These are phyloP conservation scores for Ostreobium quekettii DNA, from an alignment of 139 green algal genomes.

Conservation along the genomic window DNA sequence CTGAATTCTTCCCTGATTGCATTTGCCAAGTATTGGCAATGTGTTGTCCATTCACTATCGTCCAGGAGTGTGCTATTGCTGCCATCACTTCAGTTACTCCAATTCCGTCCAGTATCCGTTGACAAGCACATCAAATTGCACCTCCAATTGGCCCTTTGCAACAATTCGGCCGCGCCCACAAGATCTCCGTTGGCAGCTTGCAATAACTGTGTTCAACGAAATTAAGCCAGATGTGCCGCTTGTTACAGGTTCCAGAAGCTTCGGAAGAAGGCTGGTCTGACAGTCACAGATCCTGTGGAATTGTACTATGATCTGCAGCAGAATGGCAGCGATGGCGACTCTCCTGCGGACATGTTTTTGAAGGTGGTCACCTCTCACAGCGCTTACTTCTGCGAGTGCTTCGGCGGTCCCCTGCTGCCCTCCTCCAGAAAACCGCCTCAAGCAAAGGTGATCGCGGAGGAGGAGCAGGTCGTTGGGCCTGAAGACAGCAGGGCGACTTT, in stretches of 20 bases:
- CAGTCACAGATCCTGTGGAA: conserved; percentile 56
- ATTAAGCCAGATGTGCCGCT: too few species aligned
- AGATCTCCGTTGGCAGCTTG: too few species aligned
- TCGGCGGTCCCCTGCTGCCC: conserved; percentile 41
- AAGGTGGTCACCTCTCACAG: conserved; percentile 20
- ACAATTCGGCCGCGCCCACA: too few species aligned
- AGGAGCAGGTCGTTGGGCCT: conserved; percentile 29
- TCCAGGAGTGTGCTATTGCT: too few species aligned
- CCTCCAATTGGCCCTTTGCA: too few species aligned
- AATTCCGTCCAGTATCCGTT: too few species aligned
- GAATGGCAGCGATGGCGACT: neutral
- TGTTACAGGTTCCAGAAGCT: conserved; percentile 84
- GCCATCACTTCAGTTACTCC: too few species aligned
- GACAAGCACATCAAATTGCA: too few species aligned
- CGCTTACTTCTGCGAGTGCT: conserved; percentile 40
- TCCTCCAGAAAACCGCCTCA: conserved; percentile 25
- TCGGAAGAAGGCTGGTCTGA: conserved; percentile 79
- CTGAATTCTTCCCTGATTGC: too few species aligned
- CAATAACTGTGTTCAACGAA: too few species aligned
- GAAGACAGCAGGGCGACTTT: conserved; percentile 18
- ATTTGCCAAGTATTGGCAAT: too few species aligned
- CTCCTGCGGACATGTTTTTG: conserved; percentile 8
- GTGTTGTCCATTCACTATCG: too few species aligned
- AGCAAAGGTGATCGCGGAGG: conserved; percentile 43
- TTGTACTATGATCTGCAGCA: conserved; percentile 42